Evolutionary conservation across 2,329 filamentous ascomycete genomes (phyloP), one percentile per base, ranked within the genome.

Genomic region (Aspergillus sclerotialis): DNA sequence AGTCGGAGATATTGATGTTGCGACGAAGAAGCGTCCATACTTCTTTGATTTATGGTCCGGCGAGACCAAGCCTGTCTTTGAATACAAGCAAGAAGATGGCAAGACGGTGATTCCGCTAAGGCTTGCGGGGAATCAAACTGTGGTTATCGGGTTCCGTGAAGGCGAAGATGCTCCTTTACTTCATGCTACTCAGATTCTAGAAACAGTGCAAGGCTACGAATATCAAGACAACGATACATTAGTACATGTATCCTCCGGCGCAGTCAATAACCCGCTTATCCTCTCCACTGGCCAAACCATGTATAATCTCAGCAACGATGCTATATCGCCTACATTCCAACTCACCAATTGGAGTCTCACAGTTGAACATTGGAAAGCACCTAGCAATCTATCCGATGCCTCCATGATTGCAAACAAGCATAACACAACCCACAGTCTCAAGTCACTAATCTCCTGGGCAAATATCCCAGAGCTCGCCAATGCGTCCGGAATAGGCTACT

Each of bases 1-100:
- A 34, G 13, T 37, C 15, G 57, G 53, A 3, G 39, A 34, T 11
- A 46, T 63, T 25, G 44, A 42, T 1, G 56, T 63, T 26, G 42
- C 44, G 17, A 46, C 35, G 5, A 58, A 44, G 9, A 50, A 45
- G 9, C 48, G 43, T 3, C 65, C 65, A 2, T 66, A 58, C 39
- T 6, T 50, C 19, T 57, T 59, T 24, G 52, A 71, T 42, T 59
- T 64, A 7, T 70, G 66, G 63, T 65, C 64, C 1, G 67, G 67
- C 4, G 43, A 48, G 5, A 34, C 52, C n/a, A 48, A 34, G 3
- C 52, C 58, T 0, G 39, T 68, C 11, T 19, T 52, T 0, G 40
- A 48, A 10, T 67, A 65, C 38, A 43, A 48, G 9, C 36, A 46
- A n/a, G 45, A 34, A 3, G 33, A 47, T 2, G 44, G 36, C 3